Evolutionary conservation across 1,139 yeast species (phyloP), one percentile per base, ranked within the genome.

Genomic region (Saccharomyces hybrid): DNA sequence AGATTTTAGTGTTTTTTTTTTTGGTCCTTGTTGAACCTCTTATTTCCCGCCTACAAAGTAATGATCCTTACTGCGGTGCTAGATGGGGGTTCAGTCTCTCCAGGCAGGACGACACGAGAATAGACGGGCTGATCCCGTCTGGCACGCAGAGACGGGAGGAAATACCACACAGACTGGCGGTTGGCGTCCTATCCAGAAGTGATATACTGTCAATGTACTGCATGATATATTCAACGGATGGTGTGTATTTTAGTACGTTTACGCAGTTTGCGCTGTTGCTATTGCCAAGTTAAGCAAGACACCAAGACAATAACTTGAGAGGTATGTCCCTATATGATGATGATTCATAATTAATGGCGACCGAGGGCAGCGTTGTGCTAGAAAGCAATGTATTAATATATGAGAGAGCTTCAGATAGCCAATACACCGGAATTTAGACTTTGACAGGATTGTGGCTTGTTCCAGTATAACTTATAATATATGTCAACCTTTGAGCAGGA

Each of bases 261-360:
- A 20, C 26, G n/a, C 9, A 7, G 25, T 20, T 20, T 11, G 25
- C 26, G 25, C 44, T 38, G 20, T 11, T 38, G 25, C n/a, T 11
- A 38, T 38, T 16, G 13, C n/a, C 9, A 38, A 38, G 44, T 38
- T 34, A 9, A 9, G 20, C 25, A 38, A 38, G 44, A 38, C 26
- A 38, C 44, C 44, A 38, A 38, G 44, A 38, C 44, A 38, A 38
- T 38, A 38, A 38, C 44, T 38, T 38, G 44, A 38, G 44, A 38
- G 44, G 44, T 38, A 38, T 38, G 44, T 38, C 25, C 44, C 44
- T 11, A 38, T 16, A 16, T 38, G 26, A 38, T 38, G n/a, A 20
- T 23, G 20, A 38, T 8, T 20, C 11, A 20, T 16, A 38, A 38
- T 38, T 38, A 38, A 38, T 38, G 44, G 44, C 25, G 11, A 20